Evolutionary conservation across 78 protist genomes (phyloP).

Genomic region (Monosiga brevicollis): DNA sequence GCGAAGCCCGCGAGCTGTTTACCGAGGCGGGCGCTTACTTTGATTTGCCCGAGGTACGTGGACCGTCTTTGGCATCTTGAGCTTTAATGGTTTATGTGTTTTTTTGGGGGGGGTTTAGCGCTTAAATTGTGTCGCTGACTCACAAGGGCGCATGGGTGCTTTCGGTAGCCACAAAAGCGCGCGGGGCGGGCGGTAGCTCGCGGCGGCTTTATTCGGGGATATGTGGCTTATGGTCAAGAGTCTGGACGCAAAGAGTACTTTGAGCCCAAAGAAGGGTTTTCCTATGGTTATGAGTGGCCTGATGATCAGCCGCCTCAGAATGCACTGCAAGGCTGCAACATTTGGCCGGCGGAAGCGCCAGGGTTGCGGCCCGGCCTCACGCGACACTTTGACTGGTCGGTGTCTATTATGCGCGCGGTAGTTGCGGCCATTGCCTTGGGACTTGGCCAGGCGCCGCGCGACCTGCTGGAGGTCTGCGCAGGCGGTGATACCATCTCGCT

Average conservation of each 20-base stretch:
- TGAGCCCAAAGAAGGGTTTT: background rate
- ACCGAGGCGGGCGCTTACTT: no score
- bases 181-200: no score
- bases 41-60: no score
- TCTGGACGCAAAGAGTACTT: background rate
- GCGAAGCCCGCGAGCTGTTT: no score
- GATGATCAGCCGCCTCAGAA: background rate
- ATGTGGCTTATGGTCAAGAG: background rate
- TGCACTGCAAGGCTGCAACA: background rate
- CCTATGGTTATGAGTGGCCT: background rate
- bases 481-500: background rate
- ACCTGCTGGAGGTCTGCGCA: background rate
- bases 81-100: no score
- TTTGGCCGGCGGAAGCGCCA: background rate
- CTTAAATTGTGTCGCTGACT: no score
- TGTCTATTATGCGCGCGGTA: background rate
- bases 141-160: no score
- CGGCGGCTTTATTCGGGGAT: background rate
- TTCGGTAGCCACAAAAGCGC: no score
- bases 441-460: background rate
- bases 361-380: background rate
- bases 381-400: background rate
- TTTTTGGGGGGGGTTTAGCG: no score
- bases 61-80: no score
- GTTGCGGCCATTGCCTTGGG: background rate